Conservation (phyloP, 306 rosid species). For the Dalbergia oliveri region DNA sequence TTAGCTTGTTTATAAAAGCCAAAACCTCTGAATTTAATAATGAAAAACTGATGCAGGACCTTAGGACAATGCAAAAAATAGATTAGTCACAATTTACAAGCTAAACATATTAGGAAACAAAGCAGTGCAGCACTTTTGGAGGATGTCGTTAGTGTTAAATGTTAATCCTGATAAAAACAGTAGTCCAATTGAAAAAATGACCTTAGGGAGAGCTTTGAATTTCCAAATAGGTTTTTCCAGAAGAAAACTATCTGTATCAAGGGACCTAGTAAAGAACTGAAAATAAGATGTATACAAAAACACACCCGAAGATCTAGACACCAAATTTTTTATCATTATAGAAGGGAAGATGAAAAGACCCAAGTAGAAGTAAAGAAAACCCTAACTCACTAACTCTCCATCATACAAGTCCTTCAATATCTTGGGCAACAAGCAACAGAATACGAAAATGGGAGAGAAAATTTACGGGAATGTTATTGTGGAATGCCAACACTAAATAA, state of each 20-base stretch:
- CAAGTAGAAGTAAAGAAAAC: neutral
- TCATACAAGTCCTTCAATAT: neutral
- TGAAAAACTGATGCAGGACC: neutral
- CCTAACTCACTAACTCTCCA: neutral
- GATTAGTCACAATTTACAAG: neutral
- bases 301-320: too few species aligned
- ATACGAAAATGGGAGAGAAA: neutral
- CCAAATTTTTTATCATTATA: too few species aligned
- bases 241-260: neutral
- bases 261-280: neutral
- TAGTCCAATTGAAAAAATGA: neutral
- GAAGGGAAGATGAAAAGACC: neutral
- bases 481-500: neutral
- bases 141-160: neutral
- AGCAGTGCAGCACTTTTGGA: neutral
- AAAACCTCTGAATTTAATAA: constrained; percentile 11
- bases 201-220: neutral
- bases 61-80: neutral
- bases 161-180: too few species aligned
- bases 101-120: too few species aligned
- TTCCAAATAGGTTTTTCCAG: neutral
- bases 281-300: neutral
- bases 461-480: neutral
- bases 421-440: neutral
- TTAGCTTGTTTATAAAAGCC: neutral